A percentile compares a stretch with the other conserved stretches of the same genome.
Evolutionary conservation across 257 asterid genomes (phyloP).

Genomic region (Asclepias syriaca): DNA sequence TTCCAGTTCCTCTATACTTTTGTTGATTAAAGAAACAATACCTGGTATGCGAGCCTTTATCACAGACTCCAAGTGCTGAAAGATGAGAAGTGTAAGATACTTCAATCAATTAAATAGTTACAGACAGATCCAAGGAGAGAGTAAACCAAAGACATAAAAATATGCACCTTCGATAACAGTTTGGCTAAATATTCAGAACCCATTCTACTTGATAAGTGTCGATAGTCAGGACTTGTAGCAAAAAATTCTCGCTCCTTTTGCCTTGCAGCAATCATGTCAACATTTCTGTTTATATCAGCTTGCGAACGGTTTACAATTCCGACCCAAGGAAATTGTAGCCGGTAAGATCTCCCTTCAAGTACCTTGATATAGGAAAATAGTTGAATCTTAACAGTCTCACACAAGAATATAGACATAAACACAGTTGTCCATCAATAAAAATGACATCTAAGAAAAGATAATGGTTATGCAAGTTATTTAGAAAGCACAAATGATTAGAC

Average conservation of each 20-base stretch:
- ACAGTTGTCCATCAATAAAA: neutral
- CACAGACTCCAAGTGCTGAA: slow-evolving; percentile 38
- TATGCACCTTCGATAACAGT: slow-evolving; percentile 34
- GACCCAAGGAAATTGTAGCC: slow-evolving; percentile 43
- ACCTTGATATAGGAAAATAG: slow-evolving; percentile 21
- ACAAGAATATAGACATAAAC: neutral
- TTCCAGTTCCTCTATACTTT: slow-evolving; percentile 38
- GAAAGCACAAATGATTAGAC: too few species aligned
- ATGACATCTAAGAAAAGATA: slow-evolving; percentile 1
- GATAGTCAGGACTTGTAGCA: slow-evolving; percentile 33
- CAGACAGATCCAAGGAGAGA: neutral
- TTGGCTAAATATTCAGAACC: slow-evolving; percentile 44
- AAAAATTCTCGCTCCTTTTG: slow-evolving; percentile 35
- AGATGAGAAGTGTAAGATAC: neutral
- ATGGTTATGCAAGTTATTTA: neutral
- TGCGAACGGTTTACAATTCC: slow-evolving; percentile 47
- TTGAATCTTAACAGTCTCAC: neutral
- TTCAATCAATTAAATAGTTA: neutral
- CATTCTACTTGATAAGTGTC: slow-evolving; percentile 36
- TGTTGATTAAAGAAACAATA: slow-evolving; percentile 29
- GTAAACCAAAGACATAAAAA: neutral
- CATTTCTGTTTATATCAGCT: slow-evolving; percentile 36
- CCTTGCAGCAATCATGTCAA: slow-evolving; percentile 36
- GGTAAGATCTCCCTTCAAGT: slow-evolving; percentile 42
- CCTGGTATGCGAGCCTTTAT: slow-evolving; percentile 40